Base-by-base conservation (phyloP, 108 stramenopile genomes). In the Pseudonitzschia multiseries region DNA sequence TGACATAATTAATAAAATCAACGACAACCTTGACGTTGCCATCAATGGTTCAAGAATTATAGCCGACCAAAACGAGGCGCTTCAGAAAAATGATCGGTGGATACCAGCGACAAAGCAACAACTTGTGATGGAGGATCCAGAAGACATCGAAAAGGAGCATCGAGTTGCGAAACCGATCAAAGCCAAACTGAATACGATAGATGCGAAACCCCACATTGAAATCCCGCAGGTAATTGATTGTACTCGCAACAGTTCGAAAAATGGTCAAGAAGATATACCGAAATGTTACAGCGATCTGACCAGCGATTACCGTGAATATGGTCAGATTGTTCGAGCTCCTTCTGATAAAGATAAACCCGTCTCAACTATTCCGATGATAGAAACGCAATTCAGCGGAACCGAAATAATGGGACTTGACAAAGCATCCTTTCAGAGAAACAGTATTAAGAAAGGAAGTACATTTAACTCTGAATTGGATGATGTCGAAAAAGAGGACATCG, bases 161-260 rank as follows among this genome's bases (percentile, higher is more conserved):
- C 26, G 24, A 18, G n/a, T 41, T 24, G 41, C n/a, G 8, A 41
- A 65, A 65, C 31, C 36, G n/a, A 41, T 24, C 14, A 33, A 67
- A 50, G 22, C 46, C 17, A 50, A 50, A 67, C 6, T 2, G 14
- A 24, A 67, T 0, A 24, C 13, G 43, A 22, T 14, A 12, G 26
- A 67, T 22, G n/a, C 26, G 21, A 31, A 62, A 33, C 17, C 61
- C 28, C 42, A 48, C 5, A 21, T 21, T 67, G 46, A 50, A 50
- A 67, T 67, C 8, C 66, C 66, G 15, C 46, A 67, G 28, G 17
- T 44, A n/a, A 67, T 67, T 67, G 64, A 65, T 41, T 21, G 3
- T 41, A 22, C 29, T 31, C 57, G 26, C 21, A 62, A 62, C 20
- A 17, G 22, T 9, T n/a, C 9, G 29, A n/a, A 51, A 51, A n/a